Conservation (phyloP, 805 yeast genomes). For the Candida peoriensis region DNA sequence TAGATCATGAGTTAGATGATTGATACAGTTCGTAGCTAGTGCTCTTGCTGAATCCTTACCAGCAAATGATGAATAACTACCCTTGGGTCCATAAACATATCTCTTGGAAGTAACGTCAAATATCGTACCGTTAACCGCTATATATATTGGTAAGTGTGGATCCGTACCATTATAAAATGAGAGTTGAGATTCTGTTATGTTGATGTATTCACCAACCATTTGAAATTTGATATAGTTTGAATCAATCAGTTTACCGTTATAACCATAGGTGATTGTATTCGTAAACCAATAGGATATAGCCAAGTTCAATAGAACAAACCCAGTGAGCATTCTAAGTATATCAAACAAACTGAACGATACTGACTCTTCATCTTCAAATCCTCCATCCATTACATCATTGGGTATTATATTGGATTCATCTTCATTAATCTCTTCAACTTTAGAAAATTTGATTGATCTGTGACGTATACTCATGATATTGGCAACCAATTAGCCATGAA, state of each 20-base stretch:
- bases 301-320: constrained; percentile 12
- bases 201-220: constrained; percentile 13
- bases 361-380: constrained; percentile 2
- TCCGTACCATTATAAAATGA: constrained; percentile 40
- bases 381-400: no score
- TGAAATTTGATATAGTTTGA: constrained; percentile 26
- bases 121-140: constrained; percentile 47
- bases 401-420: no score
- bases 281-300: constrained; percentile 15
- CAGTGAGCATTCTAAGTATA: constrained; percentile 18
- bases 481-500: no score
- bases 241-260: constrained; percentile 39
- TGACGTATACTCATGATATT: no score
- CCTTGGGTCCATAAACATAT: constrained; percentile 42
- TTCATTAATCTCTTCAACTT: no score
- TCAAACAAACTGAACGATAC: constrained; percentile 10
- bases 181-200: constrained; percentile 35
- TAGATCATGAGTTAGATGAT: constrained; percentile 48
- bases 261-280: constrained; percentile 39
- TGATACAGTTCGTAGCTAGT: constrained; percentile 56
- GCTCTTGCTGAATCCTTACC: constrained; percentile 55
- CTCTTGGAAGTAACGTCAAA: constrained; percentile 46
- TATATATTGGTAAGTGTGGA: constrained; percentile 38
- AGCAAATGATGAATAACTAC: constrained; percentile 41
- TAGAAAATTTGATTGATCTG: no score